Base-by-base conservation (phyloP, 2,329 filamentous ascomycete species). In the Trichoderma oligosporum region DNA sequence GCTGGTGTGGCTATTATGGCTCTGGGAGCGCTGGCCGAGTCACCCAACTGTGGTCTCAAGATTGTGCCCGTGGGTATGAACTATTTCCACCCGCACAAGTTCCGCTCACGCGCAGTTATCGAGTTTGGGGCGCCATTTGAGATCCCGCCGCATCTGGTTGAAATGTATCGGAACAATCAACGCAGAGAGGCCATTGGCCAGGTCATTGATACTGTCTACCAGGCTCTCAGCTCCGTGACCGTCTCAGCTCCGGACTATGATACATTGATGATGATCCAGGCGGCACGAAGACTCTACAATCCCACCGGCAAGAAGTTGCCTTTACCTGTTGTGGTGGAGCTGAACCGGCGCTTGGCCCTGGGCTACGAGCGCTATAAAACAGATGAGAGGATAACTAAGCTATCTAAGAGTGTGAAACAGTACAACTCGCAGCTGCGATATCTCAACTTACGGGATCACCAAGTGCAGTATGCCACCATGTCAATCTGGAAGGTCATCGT, bases 11-110 rank as follows among this genome's bases (percentile, higher is more conserved):
- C 94, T 58, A 94, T 99, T 68, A 99, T 99, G 93, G 94, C 93
- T 11, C 82, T 99, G 33, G 93, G 93, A 36, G 88, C 94, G 1
- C 78, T 97, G 51, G 91, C 89, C 4, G 86, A 91, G 57, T 85
- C 92, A 61, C 92, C 92, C 2, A 81, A 93, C 62, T 96, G 90
- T 68, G 91, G 89, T 27, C 78, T 99, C 61, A 95, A 92, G 73
- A 97, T 99, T 65, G 90, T 99, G 22, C 94, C 94, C 3, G 92
- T 94, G 51, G 93, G 93, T 66, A 97, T 99, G 93, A 99, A 99
- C 74, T 99, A 99, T 74, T 99, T 99, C 75, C 93, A 97, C 73
- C 89, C 93, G 0, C 93, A 99, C 80, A 99, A 97, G 72, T 99
- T 99, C 74, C 88, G 93, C 44, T 97, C 93, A 62, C 84, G 94